Evolutionary conservation across 2,329 filamentous ascomycete genomes (phyloP).

Genomic region (Talaromyces sp.): DNA sequence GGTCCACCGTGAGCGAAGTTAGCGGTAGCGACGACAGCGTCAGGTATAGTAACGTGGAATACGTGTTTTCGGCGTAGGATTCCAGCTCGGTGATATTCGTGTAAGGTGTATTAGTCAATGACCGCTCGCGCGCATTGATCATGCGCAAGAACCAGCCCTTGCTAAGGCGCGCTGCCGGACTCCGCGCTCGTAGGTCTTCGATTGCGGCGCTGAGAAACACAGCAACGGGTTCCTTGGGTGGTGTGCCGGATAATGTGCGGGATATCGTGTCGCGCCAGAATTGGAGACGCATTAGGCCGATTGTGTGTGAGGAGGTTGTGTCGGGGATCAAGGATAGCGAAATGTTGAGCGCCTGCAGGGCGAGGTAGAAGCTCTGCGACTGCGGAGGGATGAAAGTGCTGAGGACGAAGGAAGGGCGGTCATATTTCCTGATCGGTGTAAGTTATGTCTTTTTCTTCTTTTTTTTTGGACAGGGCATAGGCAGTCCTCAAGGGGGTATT

Average conservation of each 20-base stretch:
- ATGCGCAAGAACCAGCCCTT: constrained; percentile 73
- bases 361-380: constrained; percentile 77
- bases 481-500: not conserved
- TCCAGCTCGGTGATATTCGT: constrained; percentile 69
- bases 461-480: not conserved
- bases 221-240: constrained; percentile 87
- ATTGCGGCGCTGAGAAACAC: constrained; percentile 74
- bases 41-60: constrained; percentile 86
- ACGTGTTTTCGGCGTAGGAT: constrained; percentile 89
- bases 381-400: constrained; percentile 75
- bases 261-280: constrained; percentile 89
- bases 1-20: constrained; percentile 78
- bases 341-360: constrained; percentile 86
- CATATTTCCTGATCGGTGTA: constrained; percentile 63
- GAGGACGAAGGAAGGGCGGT: constrained; percentile 82
- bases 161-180: constrained; percentile 47
- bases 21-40: constrained; percentile 76
- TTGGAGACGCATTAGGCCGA: constrained; percentile 84
- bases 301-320: constrained; percentile 78
- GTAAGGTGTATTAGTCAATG: constrained; percentile 80
- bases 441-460: not conserved
- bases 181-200: constrained; percentile 48
- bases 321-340: constrained; percentile 88
- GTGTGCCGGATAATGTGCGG: constrained; percentile 69
- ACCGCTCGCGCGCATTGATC: constrained; percentile 74